These are phyloP conservation scores for Diaporthe sp. DNA, from an alignment of 2,329 filamentous ascomycete genomes.

Conservation along the genomic window DNA sequence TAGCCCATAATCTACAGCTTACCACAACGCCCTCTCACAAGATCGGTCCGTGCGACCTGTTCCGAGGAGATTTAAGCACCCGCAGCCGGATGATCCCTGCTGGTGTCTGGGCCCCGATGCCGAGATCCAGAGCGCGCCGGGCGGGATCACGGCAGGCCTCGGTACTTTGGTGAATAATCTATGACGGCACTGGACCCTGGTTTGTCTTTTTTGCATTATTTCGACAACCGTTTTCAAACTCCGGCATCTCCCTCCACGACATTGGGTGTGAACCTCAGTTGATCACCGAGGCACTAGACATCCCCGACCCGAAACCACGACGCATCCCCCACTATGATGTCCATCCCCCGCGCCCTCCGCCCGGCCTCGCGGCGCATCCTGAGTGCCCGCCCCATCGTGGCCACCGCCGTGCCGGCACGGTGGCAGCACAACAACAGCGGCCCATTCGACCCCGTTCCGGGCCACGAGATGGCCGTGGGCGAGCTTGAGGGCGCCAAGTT, in stretches of 20 bases:
- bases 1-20: no score
- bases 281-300: background rate
- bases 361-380: constrained; percentile 37
- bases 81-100: constrained; percentile 15
- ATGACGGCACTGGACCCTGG: constrained; percentile 32
- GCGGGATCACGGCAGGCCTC: constrained; percentile 29
- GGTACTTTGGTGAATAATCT: constrained; percentile 27
- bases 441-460: constrained; percentile 43
- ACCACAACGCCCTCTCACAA: background rate
- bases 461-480: constrained; percentile 78
- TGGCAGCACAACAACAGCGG: constrained; percentile 35
- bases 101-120: constrained; percentile 29
- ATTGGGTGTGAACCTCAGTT: background rate
- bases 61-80: background rate
- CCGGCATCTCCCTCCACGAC: background rate
- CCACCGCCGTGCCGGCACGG: constrained; percentile 24
- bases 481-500: constrained; percentile 90
- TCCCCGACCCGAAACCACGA: background rate
- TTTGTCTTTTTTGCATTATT: background rate
- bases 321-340: constrained; percentile 12
- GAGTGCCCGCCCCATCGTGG: constrained; percentile 25
- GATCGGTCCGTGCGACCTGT: constrained; percentile 7
- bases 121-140: constrained; percentile 31
- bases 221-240: background rate
- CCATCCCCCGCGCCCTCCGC: constrained; percentile 30